Percentiles rank a stretch among this genome's conserved stretches.
Conservation (phyloP, 192 early-diverging fungal genomes). For the Podila epigama region DNA sequence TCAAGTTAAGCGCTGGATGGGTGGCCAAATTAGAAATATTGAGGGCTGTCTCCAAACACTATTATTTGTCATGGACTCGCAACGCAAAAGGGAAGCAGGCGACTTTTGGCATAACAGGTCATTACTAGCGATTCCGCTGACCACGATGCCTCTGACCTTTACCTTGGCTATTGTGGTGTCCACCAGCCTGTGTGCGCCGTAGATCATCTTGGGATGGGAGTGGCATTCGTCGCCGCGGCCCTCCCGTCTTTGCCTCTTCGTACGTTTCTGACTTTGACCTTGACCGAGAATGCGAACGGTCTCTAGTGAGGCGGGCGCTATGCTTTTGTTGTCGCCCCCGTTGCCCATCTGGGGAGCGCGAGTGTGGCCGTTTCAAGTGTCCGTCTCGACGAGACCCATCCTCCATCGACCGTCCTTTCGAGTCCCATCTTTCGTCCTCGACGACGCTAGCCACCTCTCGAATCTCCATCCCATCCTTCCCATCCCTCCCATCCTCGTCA, state of each 20-base stretch:
- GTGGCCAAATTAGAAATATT: no score
- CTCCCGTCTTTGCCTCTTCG: not conserved
- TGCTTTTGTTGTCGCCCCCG: not conserved
- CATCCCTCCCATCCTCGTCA: not conserved
- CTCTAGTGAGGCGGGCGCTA: not conserved
- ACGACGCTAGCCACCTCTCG: no score
- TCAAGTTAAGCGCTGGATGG: no score
- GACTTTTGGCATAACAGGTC: no score
- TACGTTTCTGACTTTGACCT: conserved; percentile 7
- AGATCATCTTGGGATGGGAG: conserved; percentile 12
- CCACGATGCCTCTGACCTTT: not conserved
- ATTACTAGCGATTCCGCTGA: not conserved
- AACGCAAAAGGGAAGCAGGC: no score
- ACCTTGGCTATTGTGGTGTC: conserved; percentile 1
- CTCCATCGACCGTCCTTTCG: not conserved
- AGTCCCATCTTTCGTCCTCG: no score
- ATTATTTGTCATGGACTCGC: no score
- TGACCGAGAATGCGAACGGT: conserved; percentile 1
- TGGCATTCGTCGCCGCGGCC: conserved; percentile 11
- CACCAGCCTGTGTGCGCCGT: conserved; percentile 3
- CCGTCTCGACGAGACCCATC: not conserved
- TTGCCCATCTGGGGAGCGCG: not conserved
- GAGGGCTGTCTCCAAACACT: no score
- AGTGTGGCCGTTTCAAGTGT: not conserved
- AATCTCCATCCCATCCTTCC: not conserved